Base-by-base conservation (phyloP, 1,139 yeast genomes). In the Maudiozyma humilis region DNA sequence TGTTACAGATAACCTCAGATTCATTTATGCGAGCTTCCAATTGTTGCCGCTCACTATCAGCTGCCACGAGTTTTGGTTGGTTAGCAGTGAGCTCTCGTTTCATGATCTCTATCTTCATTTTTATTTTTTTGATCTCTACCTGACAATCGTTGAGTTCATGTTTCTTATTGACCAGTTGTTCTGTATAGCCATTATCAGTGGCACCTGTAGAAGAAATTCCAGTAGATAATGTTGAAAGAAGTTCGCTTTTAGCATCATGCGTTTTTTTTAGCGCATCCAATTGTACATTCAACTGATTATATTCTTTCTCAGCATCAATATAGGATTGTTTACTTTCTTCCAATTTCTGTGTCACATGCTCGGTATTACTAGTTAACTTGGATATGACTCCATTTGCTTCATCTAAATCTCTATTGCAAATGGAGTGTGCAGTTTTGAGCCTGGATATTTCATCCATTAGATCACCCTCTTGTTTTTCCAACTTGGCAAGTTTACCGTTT, bases 181-280 rank as follows among this genome's bases (percentile, higher is more conserved):
- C 74, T 45, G 76, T 71, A 60, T 87, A 91, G 13, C 96, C 96
- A 31, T 88, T 82, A 49, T 84, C 85, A 1, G 82, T 72, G 55
- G 69, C 72, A 41, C 95, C 96, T 46, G 79, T 81, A 0, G 95
- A 76, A 0, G 96, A 84, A 13, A 91, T 80, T 54, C 98, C 98
- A 0, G 97, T 89, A 0, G 91, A 80, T 35, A 93, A 70, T 0
- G 95, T 80, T 4, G 94, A 81, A 14, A 87, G 66, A 17, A 89
- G 70, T 51, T 89, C 96, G 56, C 87, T 94, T 53, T 84, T 85
- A 49, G 71, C 74, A 31, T 71, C 69, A 47, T 75, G 71, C n/a
- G 71, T 70, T 5, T 68, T 68, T 49, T 78, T 79, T 45, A 78
- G 56, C 2, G 61, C 57, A 3, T 63, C 65, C 8, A 82, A 64